phyloP scores from a whole-genome alignment of 1,284 basidiomycete genomes.

The Malassezia arunalokei region DNA sequence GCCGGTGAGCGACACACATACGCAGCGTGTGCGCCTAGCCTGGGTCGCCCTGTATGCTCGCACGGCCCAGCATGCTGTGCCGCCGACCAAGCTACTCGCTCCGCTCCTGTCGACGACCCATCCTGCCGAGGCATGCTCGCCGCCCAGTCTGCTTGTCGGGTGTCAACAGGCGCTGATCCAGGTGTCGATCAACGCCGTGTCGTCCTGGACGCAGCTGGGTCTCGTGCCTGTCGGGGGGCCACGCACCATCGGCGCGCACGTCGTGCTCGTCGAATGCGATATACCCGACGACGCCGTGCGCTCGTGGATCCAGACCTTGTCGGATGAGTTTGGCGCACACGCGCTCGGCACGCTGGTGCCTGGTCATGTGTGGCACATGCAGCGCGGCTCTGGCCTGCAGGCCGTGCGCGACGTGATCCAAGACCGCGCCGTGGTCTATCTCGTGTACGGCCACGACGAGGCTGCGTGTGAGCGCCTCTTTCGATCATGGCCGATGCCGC shows the following conservation, averaged over 20 bases:
- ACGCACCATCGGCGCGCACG: neutral
- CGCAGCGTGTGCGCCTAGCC: slow-evolving; percentile 2
- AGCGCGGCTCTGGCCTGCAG: neutral
- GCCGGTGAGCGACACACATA: neutral
- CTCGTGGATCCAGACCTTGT: neutral
- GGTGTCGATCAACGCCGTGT: neutral
- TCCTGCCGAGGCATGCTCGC: neutral
- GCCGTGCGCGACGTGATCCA: neutral
- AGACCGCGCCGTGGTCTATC: neutral
- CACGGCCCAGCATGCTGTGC: neutral
- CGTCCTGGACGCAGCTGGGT: slow-evolving; percentile 4
- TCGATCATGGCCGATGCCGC: neutral
- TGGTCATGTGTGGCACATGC: neutral
- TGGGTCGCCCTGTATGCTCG: neutral
- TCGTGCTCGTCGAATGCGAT: slow-evolving; percentile 5
- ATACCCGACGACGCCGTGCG: neutral
- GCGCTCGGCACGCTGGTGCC: slow-evolving; percentile 1
- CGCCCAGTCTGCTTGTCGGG: slow-evolving; percentile 5
- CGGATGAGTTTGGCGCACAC: neutral
- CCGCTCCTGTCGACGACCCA: neutral
- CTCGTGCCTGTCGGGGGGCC: slow-evolving; percentile 5
- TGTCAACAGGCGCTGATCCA: slow-evolving; percentile 6
- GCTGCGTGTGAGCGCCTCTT: slow-evolving; percentile 1
- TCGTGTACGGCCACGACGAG: neutral
- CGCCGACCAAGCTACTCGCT: neutral